Base-by-base conservation (phyloP, 768 basidiomycete genomes). In the Fomitopsis pulvina region DNA sequence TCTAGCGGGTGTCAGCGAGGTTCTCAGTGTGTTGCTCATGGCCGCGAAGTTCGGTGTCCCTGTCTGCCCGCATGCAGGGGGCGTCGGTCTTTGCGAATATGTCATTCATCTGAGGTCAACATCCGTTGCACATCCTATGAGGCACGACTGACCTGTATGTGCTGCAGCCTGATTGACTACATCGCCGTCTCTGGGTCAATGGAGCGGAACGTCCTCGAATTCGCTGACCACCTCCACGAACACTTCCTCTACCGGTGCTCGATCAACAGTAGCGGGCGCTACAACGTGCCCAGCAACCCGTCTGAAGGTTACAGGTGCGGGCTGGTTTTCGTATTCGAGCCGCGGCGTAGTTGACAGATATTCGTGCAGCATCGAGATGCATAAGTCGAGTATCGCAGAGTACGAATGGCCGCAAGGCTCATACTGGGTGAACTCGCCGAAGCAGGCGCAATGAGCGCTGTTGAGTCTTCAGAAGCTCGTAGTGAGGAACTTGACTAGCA, bases 11-110 rank as follows among this genome's bases (percentile, higher is more conserved):
- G 92, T 97, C 26, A 93, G 85, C 61, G 93, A 95, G 71, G 87
- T 95, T n/a, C 71, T 96, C 34, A 83, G 81, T 39, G 89, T 95
- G 18, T 68, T 96, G 46, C 71, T 95, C 47, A 93, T 95, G 91
- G 82, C 90, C 8, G 85, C 89, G 54, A 92, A 93, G 84, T 92
- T 88, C 60, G 87, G 87, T 41, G 75, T 92, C 27, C 82, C 86
- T 3, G 89, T 93, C 12, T 92, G 90, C 61, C 94, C 94, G 9
- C 94, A 97, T 63, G 93, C 94, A 0, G 94, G 94, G 32, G 94
- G 94, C 54, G 90, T 96, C 34, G 92, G 92, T 6, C 72, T 95
- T 27, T 94, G 93, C 63, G 91, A 95, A 72, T 88, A 92, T 67
- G 90, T 89, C 42, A 90, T 92, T 57, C 87, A 89, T 60, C 67